A percentile compares a stretch with the other conserved stretches of the same genome.
These are phyloP conservation scores for Vanrija pseudolonga DNA, from an alignment of 1,284 basidiomycete genomes.

Conservation along the genomic window DNA sequence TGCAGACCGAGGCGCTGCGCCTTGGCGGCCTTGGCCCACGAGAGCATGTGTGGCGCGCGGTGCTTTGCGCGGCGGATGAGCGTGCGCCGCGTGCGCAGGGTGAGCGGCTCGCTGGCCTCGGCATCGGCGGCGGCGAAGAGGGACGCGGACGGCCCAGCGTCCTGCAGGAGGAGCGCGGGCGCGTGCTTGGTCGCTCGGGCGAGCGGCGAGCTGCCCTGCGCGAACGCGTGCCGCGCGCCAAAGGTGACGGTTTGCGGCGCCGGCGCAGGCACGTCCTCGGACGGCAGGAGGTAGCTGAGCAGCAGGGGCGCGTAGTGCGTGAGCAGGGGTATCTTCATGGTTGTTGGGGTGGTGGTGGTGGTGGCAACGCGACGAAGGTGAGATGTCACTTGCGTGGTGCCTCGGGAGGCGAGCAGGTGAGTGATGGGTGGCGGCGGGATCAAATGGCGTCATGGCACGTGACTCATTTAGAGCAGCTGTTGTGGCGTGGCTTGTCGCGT, in stretches of 20 bases:
- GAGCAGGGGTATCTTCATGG: not conserved
- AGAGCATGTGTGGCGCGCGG: constrained; percentile 37
- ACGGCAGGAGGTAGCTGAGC: too few relatives aligned
- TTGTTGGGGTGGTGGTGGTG: not conserved
- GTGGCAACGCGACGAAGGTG: not conserved
- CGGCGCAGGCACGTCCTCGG: not conserved
- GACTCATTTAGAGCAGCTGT: too few relatives aligned
- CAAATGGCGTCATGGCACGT: too few relatives aligned
- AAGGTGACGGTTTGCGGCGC: constrained; percentile 10
- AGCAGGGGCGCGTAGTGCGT: not conserved
- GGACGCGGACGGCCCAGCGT: not conserved
- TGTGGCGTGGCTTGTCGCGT: too few relatives aligned
- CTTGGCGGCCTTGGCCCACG: constrained; percentile 30
- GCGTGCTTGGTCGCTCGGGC: not conserved
- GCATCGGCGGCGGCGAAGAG: not conserved
- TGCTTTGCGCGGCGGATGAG: constrained; percentile 34
- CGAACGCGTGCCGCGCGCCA: constrained; percentile 32
- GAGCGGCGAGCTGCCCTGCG: constrained; percentile 14
- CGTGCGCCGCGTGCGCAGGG: constrained; percentile 30
- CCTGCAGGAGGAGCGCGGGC: not conserved
- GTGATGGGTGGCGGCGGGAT: too few relatives aligned
- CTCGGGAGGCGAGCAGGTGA: too few relatives aligned
- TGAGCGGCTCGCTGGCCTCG: constrained; percentile 10
- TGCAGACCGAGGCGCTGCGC: not conserved
- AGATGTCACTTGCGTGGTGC: not conserved